Conservation (phyloP, 768 basidiomycete genomes). For the Jaapia argillacea region DNA sequence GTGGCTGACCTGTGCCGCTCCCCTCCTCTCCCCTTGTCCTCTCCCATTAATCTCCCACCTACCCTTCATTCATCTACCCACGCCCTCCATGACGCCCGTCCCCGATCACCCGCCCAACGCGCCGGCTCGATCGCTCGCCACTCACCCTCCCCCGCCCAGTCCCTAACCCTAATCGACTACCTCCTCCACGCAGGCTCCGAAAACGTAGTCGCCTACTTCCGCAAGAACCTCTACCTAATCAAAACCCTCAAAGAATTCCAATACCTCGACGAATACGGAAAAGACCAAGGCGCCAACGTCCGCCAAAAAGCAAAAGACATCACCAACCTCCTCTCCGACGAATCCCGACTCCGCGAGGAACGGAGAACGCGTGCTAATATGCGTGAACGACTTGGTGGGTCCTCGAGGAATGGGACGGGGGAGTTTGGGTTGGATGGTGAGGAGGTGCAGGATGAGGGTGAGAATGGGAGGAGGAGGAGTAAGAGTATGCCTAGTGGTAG, state of each 20-base stretch:
- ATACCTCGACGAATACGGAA: slow-evolving; percentile 87
- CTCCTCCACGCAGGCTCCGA: slow-evolving; percentile 93
- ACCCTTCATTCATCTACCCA: no score
- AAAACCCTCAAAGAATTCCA: slow-evolving; percentile 99
- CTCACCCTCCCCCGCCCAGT: no score
- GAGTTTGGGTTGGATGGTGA: slow-evolving; percentile 26
- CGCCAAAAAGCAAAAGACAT: slow-evolving; percentile 98
- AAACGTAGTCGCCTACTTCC: slow-evolving; percentile 98
- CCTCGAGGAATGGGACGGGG: slow-evolving; percentile 23
- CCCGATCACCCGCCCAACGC: no score
- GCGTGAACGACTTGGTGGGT: slow-evolving; percentile 86
- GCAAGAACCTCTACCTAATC: slow-evolving; percentile 94
- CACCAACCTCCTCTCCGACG: slow-evolving; percentile 85
- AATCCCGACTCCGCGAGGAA: slow-evolving; percentile 76
- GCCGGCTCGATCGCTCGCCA: no score
- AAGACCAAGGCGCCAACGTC: slow-evolving; percentile 98
- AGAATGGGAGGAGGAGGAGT: slow-evolving; percentile 31
- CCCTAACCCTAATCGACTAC: slow-evolving; percentile 91
- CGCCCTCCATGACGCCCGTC: no score
- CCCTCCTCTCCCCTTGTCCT: no score
- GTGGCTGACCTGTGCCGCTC: no score
- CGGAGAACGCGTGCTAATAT: slow-evolving; percentile 77
- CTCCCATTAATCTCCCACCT: no score
- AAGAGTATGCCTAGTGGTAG: slow-evolving; percentile 14
- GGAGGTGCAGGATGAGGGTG: slow-evolving; percentile 26